phyloP scores from a whole-genome alignment of 2,329 filamentous ascomycete genomes.

The Aspergillus tanneri region DNA sequence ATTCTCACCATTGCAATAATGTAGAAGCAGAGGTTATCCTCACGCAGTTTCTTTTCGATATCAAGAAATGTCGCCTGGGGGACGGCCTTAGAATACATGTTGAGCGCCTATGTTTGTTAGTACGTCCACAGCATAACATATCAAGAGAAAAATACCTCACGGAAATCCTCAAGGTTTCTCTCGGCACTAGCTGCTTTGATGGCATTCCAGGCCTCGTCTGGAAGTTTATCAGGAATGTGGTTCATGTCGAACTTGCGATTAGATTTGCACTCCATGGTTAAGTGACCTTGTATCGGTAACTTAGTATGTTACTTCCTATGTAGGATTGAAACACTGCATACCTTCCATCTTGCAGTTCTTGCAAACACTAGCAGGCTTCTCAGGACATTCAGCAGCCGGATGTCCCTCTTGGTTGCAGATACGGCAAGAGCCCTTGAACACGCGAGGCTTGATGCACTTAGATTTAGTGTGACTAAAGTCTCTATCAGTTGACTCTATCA shows the following conservation, averaged over 20 bases:
- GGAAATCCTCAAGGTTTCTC: conserved; percentile 53
- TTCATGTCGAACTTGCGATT: conserved; percentile 47
- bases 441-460: conserved; percentile 48
- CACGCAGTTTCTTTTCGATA: conserved; percentile 53
- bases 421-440: conserved; percentile 49
- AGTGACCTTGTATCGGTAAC: conserved; percentile 42
- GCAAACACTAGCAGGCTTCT: conserved; percentile 45
- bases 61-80: conserved; percentile 47
- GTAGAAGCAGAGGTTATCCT: conserved; percentile 48
- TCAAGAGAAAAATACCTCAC: conserved; percentile 34
- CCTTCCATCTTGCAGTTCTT: conserved; percentile 50
- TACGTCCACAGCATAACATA: not conserved
- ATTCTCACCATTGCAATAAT: conserved; percentile 52
- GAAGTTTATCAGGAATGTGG: conserved; percentile 47
- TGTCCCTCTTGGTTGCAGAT: conserved; percentile 50
- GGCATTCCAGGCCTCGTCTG: conserved; percentile 52
- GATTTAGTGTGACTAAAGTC: conserved; percentile 41
- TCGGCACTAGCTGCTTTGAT: conserved; percentile 51
- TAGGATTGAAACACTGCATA: conserved; percentile 19
- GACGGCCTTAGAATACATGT: conserved; percentile 52
- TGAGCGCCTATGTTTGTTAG: conserved; percentile 41
- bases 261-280: conserved; percentile 45
- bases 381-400: conserved; percentile 45
- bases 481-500: conserved; percentile 5
- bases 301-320: conserved; percentile 5